Conservation (phyloP, 1,139 yeast species). For the Geotrichum candidum region DNA sequence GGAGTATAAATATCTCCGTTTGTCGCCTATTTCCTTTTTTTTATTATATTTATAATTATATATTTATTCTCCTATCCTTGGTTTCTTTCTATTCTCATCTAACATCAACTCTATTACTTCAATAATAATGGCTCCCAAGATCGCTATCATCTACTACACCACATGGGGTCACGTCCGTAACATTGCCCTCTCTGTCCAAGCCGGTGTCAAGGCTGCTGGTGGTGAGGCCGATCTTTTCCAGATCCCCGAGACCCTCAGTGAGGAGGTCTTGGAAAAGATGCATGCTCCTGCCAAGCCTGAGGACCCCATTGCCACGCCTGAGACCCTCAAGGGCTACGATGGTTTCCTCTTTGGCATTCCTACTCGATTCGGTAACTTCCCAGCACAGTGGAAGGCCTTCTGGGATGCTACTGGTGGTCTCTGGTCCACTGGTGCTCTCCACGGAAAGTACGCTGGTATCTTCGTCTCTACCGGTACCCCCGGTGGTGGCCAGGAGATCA, state of each 20-base stretch:
- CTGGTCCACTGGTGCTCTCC: constrained; percentile 64
- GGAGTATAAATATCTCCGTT: too few relatives aligned
- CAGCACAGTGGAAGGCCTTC: constrained; percentile 70
- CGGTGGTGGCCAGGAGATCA: constrained; percentile 75
- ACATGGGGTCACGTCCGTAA: constrained; percentile 66
- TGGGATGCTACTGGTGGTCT: constrained; percentile 72
- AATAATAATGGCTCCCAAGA: constrained; percentile 41
- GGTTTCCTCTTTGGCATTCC: constrained; percentile 38
- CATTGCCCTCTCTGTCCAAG: constrained; percentile 60
- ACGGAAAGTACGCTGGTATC: constrained; percentile 65
- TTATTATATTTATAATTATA: too few relatives aligned
- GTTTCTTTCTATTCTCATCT: too few relatives aligned
- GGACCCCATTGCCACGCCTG: constrained; percentile 58
- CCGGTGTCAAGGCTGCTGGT: constrained; percentile 66
- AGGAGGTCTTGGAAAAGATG: constrained; percentile 48
- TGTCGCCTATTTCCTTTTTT: too few relatives aligned
- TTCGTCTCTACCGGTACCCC: constrained; percentile 70
- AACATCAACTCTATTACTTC: too few relatives aligned
- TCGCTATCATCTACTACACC: constrained; percentile 67
- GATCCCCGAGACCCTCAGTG: constrained; percentile 65
- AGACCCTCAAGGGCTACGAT: constrained; percentile 53
- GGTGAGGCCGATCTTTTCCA: constrained; percentile 60
- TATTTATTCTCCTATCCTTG: too few relatives aligned
- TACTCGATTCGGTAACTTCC: constrained; percentile 61
- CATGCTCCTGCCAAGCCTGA: constrained; percentile 53